Evolutionary conservation across 2,329 filamentous ascomycete genomes (phyloP), one percentile per base, ranked within the genome.

Genomic region (Colletotrichum shisoi): DNA sequence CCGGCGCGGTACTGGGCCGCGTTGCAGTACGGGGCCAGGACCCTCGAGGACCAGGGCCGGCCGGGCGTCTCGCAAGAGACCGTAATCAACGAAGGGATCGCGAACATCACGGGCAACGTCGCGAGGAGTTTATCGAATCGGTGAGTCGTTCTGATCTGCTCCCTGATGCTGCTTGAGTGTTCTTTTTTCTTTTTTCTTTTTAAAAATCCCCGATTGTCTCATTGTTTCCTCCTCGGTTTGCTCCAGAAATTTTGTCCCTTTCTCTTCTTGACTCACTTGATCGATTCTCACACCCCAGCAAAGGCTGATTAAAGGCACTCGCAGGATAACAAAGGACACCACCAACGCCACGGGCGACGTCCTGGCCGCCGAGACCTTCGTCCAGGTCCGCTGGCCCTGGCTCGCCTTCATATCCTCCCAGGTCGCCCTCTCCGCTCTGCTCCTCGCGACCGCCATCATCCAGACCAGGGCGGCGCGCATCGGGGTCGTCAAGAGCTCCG

Each of bases 351-450:
- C 39, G 6, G 67, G 60, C n/a, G 44, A 65, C 15, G 57, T 52
- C 4, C 42, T 66, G 34, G 24, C 48, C 6, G 17, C n/a, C 13
- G 60, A 69, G 51, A 66, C 63, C 0, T 70, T 61, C 19, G 67
- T 71, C 12, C 4, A 49, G 6, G 63, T 71, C 3, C 63, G 70
- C 17, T 71, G 70, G 70, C 57, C 57, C 5, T 71, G 70, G 70
- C 63, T 71, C 3, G 52, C 62, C 0, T 67, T 71, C n/a, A 45
- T 71, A 5, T 68, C 69, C 6, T 52, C 59, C 11, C 71, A 71
- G 53, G 56, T 69, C 27, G 61, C 11, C 13, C 57, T 72, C 5
- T 58, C 71, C 7, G 49, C 69, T 1, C 27, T 63, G 1, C 63
- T 71, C 9, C 27, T 72, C 24, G 42, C 63, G 8, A 39, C 57